phyloP scores from a whole-genome alignment of 106 monocot species.

The Acanthochlamys bracteata region DNA sequence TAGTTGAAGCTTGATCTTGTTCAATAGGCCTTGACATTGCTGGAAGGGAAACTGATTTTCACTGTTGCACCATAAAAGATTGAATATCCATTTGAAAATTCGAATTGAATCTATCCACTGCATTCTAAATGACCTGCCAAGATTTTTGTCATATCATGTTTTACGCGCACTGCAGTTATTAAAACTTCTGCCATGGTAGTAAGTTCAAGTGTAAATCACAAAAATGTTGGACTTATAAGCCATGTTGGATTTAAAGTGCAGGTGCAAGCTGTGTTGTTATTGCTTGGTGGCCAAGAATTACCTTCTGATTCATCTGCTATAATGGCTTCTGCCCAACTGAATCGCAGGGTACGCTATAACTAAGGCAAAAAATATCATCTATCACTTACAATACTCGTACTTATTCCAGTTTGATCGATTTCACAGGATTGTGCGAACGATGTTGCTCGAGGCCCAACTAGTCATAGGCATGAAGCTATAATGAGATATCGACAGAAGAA shows the following conservation, averaged over 20 bases:
- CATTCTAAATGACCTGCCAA: no score
- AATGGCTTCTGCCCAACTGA: neutral
- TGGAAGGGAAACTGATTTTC: no score
- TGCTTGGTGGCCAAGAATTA: constrained; percentile 19
- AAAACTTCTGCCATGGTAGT: neutral
- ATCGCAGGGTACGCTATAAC: constrained; percentile 5
- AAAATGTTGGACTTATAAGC: neutral
- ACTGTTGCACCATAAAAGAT: no score
- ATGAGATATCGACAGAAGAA: constrained; percentile 17
- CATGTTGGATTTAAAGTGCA: neutral
- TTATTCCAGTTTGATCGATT: neutral
- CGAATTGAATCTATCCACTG: no score
- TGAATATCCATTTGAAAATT: no score
- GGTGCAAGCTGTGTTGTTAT: constrained; percentile 17
- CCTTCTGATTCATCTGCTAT: constrained; percentile 5
- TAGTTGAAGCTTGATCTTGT: no score
- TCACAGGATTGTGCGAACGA: neutral
- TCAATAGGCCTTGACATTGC: no score
- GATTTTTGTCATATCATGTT: no score
- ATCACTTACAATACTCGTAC: neutral
- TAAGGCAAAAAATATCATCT: neutral
- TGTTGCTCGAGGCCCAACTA: neutral
- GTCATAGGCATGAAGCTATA: constrained; percentile 16
- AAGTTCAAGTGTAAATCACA: neutral
- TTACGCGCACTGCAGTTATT: neutral